Evolutionary conservation across 805 yeast species (phyloP).

Genomic region (Suhomyces tanzawaensis): DNA sequence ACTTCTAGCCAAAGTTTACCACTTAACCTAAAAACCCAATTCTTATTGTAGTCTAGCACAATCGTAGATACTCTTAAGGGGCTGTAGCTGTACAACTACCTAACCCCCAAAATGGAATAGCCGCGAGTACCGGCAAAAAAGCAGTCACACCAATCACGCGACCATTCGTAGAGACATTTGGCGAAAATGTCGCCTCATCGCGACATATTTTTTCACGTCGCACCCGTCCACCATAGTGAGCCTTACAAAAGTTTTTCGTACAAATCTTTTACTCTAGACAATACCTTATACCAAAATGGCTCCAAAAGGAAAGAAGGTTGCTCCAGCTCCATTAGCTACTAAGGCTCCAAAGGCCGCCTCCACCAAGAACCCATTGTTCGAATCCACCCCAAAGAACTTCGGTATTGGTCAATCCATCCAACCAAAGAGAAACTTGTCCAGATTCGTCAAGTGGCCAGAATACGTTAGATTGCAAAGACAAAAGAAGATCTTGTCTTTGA

Average conservation of each 20-base stretch:
- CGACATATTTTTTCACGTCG: slow-evolving; percentile 1
- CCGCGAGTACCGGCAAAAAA: not conserved
- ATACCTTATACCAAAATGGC: slow-evolving; percentile 28
- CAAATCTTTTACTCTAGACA: slow-evolving; percentile 7
- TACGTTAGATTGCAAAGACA: slow-evolving; percentile 98
- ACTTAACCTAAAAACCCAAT: no score
- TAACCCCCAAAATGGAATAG: no score
- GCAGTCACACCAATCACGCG: slow-evolving; percentile 3
- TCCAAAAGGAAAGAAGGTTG: slow-evolving; percentile 72
- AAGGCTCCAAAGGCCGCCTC: slow-evolving; percentile 42
- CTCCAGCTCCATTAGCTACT: slow-evolving; percentile 97
- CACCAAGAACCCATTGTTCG: slow-evolving; percentile 79
- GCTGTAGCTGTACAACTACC: no score
- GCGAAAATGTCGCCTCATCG: not conserved
- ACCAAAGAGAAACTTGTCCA: slow-evolving; percentile 93
- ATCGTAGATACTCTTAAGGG: no score
- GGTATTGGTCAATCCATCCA: slow-evolving; percentile 97
- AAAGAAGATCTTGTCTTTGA: slow-evolving; percentile 90
- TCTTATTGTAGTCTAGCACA: no score
- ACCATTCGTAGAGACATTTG: no score
- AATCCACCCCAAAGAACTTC: slow-evolving; percentile 85
- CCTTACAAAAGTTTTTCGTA: slow-evolving; percentile 2
- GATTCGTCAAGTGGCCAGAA: slow-evolving; percentile 99
- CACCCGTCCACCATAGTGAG: not conserved
- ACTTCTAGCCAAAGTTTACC: no score